A percentile compares a stretch with the other conserved stretches of the same genome.
Conservation (phyloP, 768 basidiomycete genomes). For the Dictyophora rubrovolvata region DNA sequence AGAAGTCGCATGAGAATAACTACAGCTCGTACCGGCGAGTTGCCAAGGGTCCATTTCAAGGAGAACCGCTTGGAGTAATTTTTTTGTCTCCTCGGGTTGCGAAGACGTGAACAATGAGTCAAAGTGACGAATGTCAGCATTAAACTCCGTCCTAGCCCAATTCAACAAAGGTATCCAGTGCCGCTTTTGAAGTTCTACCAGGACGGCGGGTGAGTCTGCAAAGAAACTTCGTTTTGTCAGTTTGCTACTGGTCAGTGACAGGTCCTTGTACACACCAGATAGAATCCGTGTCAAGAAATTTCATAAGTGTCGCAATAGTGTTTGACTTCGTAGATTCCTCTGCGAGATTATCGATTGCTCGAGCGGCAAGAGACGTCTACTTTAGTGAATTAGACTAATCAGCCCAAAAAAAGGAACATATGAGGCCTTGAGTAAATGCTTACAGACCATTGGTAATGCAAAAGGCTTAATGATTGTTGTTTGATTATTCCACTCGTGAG, state of each 20-base stretch:
- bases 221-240: conserved; percentile 51
- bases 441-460: conserved; percentile 75
- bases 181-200: conserved; percentile 66
- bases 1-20: background rate
- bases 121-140: conserved; percentile 56
- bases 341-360: conserved; percentile 74
- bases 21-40: conserved; percentile 61
- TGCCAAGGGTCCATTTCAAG: conserved; percentile 69
- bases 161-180: conserved; percentile 85
- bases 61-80: conserved; percentile 48
- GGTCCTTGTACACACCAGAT: conserved; percentile 49
- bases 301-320: conserved; percentile 59
- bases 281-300: conserved; percentile 92
- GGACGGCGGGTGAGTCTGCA: conserved; percentile 60
- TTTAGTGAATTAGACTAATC: conserved; percentile 7
- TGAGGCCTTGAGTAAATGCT: conserved; percentile 11
- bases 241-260: background rate
- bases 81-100: conserved; percentile 62
- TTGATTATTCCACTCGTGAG: conserved; percentile 96
- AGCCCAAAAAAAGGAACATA: background rate
- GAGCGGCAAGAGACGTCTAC: conserved; percentile 84
- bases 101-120: conserved; percentile 59
- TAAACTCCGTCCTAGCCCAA: conserved; percentile 64
- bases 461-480: conserved; percentile 77
- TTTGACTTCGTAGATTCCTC: conserved; percentile 46